Evolutionary conservation across 2,329 filamentous ascomycete species (phyloP).

Genomic region (Sporothrix brasiliensis): DNA sequence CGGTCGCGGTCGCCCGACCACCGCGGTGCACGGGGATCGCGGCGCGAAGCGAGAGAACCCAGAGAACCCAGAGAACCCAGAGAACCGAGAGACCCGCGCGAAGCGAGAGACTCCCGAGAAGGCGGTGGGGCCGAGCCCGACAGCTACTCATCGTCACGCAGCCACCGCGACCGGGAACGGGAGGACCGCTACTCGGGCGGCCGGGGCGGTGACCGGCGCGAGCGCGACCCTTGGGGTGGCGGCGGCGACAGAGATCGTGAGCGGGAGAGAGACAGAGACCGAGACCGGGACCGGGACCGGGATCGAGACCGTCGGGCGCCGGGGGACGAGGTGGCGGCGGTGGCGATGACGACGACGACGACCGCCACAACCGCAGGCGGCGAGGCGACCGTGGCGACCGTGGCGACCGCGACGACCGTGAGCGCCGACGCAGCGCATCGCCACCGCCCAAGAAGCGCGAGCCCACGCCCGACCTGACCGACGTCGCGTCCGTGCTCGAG

Average conservation of each 20-base stretch:
- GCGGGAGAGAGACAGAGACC: slow-evolving; percentile 48
- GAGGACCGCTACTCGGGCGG: slow-evolving; percentile 81
- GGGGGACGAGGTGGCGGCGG: slow-evolving; percentile 64
- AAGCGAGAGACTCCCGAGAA: slow-evolving; percentile 41
- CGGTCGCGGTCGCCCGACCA: slow-evolving; percentile 87
- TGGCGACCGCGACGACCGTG: slow-evolving; percentile 60
- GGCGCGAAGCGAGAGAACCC: slow-evolving; percentile 66
- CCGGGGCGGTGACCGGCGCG: slow-evolving; percentile 56
- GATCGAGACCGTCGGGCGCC: slow-evolving; percentile 50
- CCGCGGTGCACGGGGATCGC: slow-evolving; percentile 63
- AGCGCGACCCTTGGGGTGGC: slow-evolving; percentile 50
- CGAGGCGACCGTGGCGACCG: slow-evolving; percentile 54
- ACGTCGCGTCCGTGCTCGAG: slow-evolving; percentile 78
- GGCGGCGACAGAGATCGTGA: slow-evolving; percentile 53
- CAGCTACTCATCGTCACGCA: slow-evolving; percentile 89
- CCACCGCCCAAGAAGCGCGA: slow-evolving; percentile 89
- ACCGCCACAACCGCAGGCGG: slow-evolving; percentile 55
- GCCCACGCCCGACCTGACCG: slow-evolving; percentile 91
- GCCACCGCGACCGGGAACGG: slow-evolving; percentile 88
- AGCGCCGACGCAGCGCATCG: slow-evolving; percentile 67
- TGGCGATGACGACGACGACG: slow-evolving; percentile 69
- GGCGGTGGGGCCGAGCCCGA: slow-evolving; percentile 55
- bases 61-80: not conserved
- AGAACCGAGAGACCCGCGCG: not conserved
- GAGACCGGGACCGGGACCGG: slow-evolving; percentile 51